A percentile compares a stretch with the other conserved stretches of the same genome.
Conservation (phyloP, 805 yeast genomes). For the Kregervanrija fluxuum region DNA sequence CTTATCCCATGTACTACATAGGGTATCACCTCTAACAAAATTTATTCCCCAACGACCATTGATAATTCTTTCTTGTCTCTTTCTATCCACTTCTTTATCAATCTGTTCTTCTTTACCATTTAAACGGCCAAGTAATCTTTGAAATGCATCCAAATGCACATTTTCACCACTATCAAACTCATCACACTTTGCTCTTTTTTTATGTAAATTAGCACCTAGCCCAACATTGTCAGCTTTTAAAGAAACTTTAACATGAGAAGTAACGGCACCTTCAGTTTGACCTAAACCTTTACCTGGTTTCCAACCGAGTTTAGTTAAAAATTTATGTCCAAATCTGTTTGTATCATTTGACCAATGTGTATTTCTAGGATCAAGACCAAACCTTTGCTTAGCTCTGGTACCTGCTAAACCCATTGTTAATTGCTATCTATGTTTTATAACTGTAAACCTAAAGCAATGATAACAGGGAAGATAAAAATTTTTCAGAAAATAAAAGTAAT, state of each 20-base stretch:
- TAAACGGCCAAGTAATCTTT: slow-evolving; percentile 77
- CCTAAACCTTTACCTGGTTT: slow-evolving; percentile 88
- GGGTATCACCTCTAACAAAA: slow-evolving; percentile 78
- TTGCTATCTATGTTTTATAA: neutral
- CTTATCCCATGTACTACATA: slow-evolving; percentile 77
- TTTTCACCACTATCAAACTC: slow-evolving; percentile 77
- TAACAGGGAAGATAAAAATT: neutral
- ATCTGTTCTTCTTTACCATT: slow-evolving; percentile 78
- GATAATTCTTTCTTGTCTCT: slow-evolving; percentile 61
- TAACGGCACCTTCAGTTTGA: slow-evolving; percentile 53
- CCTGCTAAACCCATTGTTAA: slow-evolving; percentile 73
- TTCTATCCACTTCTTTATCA: slow-evolving; percentile 56
- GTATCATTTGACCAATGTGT: slow-evolving; percentile 90
- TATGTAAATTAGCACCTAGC: slow-evolving; percentile 73
- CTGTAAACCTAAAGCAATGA: neutral
- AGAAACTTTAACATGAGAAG: slow-evolving; percentile 75
- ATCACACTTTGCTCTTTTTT: slow-evolving; percentile 42
- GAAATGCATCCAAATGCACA: slow-evolving; percentile 89
- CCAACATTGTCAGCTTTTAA: slow-evolving; percentile 82
- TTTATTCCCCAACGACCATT: slow-evolving; percentile 84
- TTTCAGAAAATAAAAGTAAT: neutral
- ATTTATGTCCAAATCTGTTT: slow-evolving; percentile 79
- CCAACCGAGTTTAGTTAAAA: slow-evolving; percentile 84
- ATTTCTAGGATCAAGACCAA: slow-evolving; percentile 90
- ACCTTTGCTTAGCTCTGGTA: slow-evolving; percentile 68